These are phyloP conservation scores for Arthrinium phaeospermum DNA, from an alignment of 2,329 filamentous ascomycete genomes.

Conservation along the genomic window DNA sequence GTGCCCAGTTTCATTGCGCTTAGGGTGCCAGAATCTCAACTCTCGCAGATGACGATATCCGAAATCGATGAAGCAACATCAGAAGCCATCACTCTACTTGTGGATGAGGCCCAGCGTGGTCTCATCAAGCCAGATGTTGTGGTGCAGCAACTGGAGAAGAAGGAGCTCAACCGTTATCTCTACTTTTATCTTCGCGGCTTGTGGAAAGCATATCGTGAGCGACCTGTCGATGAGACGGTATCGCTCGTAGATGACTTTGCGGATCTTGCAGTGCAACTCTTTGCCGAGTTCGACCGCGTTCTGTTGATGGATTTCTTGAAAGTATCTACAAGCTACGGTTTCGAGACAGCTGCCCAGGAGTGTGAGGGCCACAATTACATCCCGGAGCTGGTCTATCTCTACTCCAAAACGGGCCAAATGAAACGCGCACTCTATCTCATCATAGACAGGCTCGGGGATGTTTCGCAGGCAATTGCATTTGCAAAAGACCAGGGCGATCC, in stretches of 20 bases:
- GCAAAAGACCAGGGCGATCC: constrained; percentile 91
- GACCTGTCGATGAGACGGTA: constrained; percentile 62
- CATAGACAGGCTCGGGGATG: constrained; percentile 89
- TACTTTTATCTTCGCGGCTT: constrained; percentile 91
- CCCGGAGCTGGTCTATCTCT: constrained; percentile 91
- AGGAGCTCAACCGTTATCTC: constrained; percentile 74
- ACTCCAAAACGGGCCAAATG: constrained; percentile 93
- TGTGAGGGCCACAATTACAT: constrained; percentile 85
- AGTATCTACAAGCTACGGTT: constrained; percentile 84
- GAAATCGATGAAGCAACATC: constrained; percentile 82
- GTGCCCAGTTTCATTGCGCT: constrained; percentile 88
- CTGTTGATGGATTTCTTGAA: constrained; percentile 88
- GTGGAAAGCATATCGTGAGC: constrained; percentile 73
- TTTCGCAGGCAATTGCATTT: constrained; percentile 91
- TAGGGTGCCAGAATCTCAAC: constrained; percentile 75
- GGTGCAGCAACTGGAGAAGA: constrained; percentile 74
- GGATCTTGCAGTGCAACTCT: constrained; percentile 84
- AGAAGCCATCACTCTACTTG: constrained; percentile 85
- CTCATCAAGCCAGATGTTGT: constrained; percentile 81
- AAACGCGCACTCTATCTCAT: constrained; percentile 92
- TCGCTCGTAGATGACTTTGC: constrained; percentile 84
- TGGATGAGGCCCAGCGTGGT: constrained; percentile 89
- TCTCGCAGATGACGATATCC: constrained; percentile 65
- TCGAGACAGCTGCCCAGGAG: constrained; percentile 77
- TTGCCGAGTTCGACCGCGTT: constrained; percentile 80